phyloP scores from a whole-genome alignment of 2,329 filamentous ascomycete species.

The Zalaria sp. region DNA sequence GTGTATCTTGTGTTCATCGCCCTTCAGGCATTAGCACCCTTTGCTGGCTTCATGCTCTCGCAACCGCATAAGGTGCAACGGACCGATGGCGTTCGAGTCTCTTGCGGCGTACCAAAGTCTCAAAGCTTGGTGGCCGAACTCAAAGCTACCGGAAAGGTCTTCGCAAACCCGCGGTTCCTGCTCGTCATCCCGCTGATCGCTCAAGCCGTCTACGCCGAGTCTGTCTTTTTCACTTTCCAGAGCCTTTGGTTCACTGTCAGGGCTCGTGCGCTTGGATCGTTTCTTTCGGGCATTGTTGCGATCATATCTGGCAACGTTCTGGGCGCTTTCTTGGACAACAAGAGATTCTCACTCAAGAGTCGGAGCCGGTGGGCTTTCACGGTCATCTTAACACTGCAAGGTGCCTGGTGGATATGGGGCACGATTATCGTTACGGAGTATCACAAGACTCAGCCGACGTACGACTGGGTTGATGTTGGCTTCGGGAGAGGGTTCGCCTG shows the following conservation, averaged over 20 bases:
- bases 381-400: conserved; percentile 42
- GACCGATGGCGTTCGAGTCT: conserved; percentile 48
- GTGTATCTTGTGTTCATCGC: conserved; percentile 60
- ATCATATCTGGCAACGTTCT: conserved; percentile 52
- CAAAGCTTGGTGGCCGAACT: conserved; percentile 41
- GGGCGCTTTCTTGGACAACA: conserved; percentile 50
- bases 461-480: conserved; percentile 50
- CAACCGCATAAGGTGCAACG: conserved; percentile 48
- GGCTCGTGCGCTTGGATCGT: conserved; percentile 27
- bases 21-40: conserved; percentile 49
- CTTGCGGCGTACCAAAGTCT: conserved; percentile 38
- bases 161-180: conserved; percentile 41
- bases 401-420: conserved; percentile 60
- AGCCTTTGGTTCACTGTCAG: conserved; percentile 23
- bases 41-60: conserved; percentile 47
- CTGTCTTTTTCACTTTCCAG: conserved; percentile 47
- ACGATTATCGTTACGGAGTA: conserved; percentile 52
- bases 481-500: conserved; percentile 55
- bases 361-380: conserved; percentile 43
- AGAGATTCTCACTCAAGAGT: conserved; percentile 36
- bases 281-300: conserved; percentile 49
- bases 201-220: conserved; percentile 56
- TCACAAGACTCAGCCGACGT: conserved; percentile 40
- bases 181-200: conserved; percentile 54
- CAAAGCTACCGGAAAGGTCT: conserved; percentile 42